Base-by-base conservation (phyloP, 2,329 filamentous ascomycete genomes). In the Mycogone perniciosa region DNA sequence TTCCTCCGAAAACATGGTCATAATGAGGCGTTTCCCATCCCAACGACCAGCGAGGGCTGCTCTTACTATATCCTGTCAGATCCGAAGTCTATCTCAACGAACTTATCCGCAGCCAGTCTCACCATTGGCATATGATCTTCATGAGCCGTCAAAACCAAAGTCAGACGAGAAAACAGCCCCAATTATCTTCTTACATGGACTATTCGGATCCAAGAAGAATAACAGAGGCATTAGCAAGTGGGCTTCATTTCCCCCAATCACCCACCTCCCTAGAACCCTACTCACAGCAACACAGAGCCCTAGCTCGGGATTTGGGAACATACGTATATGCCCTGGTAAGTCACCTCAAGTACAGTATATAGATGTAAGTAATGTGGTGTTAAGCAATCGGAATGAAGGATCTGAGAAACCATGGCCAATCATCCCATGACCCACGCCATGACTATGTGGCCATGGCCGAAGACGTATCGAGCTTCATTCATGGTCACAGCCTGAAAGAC, bases 161-260 rank as follows among this genome's bases (percentile, higher is more conserved):
- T 65, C 67, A 2, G 66, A 69, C 29, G 63, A 68, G 49, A 66
- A 74, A 62, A 64, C 67, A 52, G 68, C 71, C 37, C 88, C 91
- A 2, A 89, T 97, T 56, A 71, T 97, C 55, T 87, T 97, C 58
- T 81, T 97, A 63, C 92, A 97, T 66, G 92, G 93, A 1, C 76
- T 97, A 8, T 96, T 97, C 63, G 92, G 92, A 20, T 96, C 89
- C 35, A 96, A 95, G 73, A 90, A 89, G 73, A 97, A 97, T 67
- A 96, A 96, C 66, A 78, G 91, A 67, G 88, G 80, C 62, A 93
- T 97, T 56, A 95, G 90, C 85, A 95, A 90, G 92, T 96, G 75
- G 67, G 86, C 72, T 44, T 31, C 27, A 31, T 10, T 35, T 3
- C 29, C 31, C 11, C 8, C 30, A 4, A 2, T 9, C 48, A 5